Percentiles rank a stretch among this genome's conserved stretches.
phyloP scores from a whole-genome alignment of 805 yeast genomes.

The Jamesozyma lodderae region DNA sequence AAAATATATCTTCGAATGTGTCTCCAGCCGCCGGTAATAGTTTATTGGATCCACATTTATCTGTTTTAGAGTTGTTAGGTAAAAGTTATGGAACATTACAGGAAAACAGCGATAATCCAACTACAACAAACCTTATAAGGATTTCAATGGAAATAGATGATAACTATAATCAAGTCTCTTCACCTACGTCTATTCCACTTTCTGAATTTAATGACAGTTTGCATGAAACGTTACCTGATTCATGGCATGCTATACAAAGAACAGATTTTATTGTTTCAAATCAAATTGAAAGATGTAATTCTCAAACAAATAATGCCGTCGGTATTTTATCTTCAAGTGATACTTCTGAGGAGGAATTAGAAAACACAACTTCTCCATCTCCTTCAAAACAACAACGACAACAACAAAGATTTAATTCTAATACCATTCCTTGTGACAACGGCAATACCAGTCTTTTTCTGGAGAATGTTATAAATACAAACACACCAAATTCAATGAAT shows the following conservation, averaged over 20 bases:
- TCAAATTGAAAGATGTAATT: conserved; percentile 13
- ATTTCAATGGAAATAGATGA: background rate
- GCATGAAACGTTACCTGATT: conserved; percentile 15
- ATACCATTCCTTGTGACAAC: too few relatives aligned
- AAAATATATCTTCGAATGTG: too few relatives aligned
- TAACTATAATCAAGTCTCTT: background rate
- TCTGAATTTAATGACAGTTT: background rate
- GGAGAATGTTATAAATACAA: too few relatives aligned
- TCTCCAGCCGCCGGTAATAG: conserved; percentile 5
- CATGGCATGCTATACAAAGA: conserved; percentile 26
- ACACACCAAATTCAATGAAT: background rate
- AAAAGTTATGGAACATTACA: background rate
- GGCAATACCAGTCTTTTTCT: too few relatives aligned
- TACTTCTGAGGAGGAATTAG: conserved; percentile 25
- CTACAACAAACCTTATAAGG: background rate
- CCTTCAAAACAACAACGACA: background rate
- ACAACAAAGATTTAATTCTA: too few relatives aligned
- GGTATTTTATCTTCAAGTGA: conserved; percentile 24
- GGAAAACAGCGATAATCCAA: background rate
- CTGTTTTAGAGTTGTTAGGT: conserved; percentile 23
- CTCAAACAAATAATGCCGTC: conserved; percentile 3
- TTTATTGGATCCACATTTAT: conserved; percentile 26
- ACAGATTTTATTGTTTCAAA: conserved; percentile 5
- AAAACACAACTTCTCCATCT: conserved; percentile 1
- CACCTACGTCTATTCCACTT: background rate